Conservation (phyloP, 1,139 yeast species). For the Debaryomycetaceae sp. region DNA sequence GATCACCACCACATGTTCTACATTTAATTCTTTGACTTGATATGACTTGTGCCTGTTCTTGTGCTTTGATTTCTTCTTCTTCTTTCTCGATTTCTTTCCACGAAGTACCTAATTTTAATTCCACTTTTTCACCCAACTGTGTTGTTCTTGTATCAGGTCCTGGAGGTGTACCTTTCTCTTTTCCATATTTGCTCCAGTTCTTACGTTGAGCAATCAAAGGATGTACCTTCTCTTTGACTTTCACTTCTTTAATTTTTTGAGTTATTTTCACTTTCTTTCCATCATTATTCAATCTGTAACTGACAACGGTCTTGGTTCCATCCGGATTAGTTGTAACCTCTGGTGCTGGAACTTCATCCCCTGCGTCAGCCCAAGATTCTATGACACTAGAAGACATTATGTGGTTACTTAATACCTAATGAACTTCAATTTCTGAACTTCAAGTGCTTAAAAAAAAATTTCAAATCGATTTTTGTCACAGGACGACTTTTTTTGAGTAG, state of each 20-base stretch:
- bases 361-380: conserved; percentile 67
- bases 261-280: conserved; percentile 88
- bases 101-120: conserved; percentile 62
- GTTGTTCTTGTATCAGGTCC: conserved; percentile 91
- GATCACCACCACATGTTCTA: conserved; percentile 93
- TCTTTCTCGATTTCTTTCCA: conserved; percentile 66
- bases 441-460: conserved; percentile 4
- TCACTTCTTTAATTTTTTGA: conserved; percentile 75
- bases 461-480: conserved; percentile 7
- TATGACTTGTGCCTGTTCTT: conserved; percentile 47
- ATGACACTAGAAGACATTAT: conserved; percentile 39
- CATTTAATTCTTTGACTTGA: conserved; percentile 58
- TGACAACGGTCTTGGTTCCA: conserved; percentile 85
- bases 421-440: conserved; percentile 2
- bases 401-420: background rate
- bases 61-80: conserved; percentile 58
- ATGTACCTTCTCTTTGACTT: conserved; percentile 78
- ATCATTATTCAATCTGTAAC: conserved; percentile 70
- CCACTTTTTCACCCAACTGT: conserved; percentile 83
- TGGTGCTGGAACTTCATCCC: conserved; percentile 62
- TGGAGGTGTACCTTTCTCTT: conserved; percentile 68
- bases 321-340: conserved; percentile 75
- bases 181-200: conserved; percentile 80
- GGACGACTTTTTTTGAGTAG: background rate
- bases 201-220: conserved; percentile 71